Base-by-base conservation (phyloP, 2,329 filamentous ascomycete genomes). In the Alternaria brassicicola region DNA sequence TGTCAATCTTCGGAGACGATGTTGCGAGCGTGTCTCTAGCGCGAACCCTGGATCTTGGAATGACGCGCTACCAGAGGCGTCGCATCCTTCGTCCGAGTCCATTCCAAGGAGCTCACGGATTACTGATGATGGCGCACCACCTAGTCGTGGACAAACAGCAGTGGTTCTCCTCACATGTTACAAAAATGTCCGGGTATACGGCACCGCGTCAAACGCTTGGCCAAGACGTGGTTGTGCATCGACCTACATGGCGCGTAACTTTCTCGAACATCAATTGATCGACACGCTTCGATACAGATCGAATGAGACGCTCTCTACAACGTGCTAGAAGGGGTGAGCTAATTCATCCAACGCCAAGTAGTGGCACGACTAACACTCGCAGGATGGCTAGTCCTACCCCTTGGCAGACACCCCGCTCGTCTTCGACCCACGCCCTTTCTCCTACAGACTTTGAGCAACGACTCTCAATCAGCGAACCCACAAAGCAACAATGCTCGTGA, bases 331-430 rank as follows among this genome's bases (percentile, higher is more conserved):
- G 65, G 62, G 71, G 73, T 70, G 59, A 8, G 38, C 38, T 7
- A 23, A 33, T 17, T 19, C 8, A 25, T 21, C 21, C 9, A 19
- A 8, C 26, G 4, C 25, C 4, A 15, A 26, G 2, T 26, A 13
- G 19, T 17, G 9, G 19, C 2, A 39, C 10, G 13, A 39, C 61
- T 69, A 6, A 72, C 36, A 23, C 26, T 2, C 7, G 2, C 43
- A 74, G 71, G 66, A 68, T 74, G 72, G 71, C 57, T 75, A 3
- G 43, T 73, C 38, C 58, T 76, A 55, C 71, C 70, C 28, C 56
- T 71, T 51, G 57, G 65, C 56, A 69, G 61, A 57, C 66, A 61
- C 47, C 52, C 67, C 31, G 36, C 62, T 21, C 68, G 62, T 46
- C 51, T 49, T n/a, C 64, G 55, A 30, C 48, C 57, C 17, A 23